phyloP scores from a whole-genome alignment of 495 filamentous ascomycete species.

The Jackrogersella minutella region DNA sequence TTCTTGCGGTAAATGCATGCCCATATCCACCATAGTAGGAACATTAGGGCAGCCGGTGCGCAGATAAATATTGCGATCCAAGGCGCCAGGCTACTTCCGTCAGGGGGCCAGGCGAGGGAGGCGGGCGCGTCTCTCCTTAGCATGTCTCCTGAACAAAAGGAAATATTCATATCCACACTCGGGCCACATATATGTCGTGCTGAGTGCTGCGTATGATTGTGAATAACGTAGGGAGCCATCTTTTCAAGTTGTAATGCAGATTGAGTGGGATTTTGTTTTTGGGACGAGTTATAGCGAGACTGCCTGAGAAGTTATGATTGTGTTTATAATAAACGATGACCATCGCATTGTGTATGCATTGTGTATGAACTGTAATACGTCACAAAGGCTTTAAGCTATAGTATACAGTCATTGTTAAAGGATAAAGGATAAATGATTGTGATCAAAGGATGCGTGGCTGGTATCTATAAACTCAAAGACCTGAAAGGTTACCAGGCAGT shows the following conservation, averaged over 20 bases:
- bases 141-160: not conserved
- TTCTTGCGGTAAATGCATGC: not conserved
- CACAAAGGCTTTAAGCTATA: not conserved
- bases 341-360: too few relatives aligned
- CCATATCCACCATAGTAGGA: conserved; percentile 19
- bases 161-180: not conserved
- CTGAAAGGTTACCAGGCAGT: too few relatives aligned
- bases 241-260: not conserved
- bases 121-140: not conserved
- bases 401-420: not conserved
- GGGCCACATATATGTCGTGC: not conserved
- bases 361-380: not conserved
- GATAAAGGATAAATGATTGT: too few relatives aligned
- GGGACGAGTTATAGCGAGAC: too few relatives aligned
- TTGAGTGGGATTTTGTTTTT: not conserved
- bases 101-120: conserved; percentile 28
- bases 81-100: conserved; percentile 14
- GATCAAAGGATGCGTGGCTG: too few relatives aligned
- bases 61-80: conserved; percentile 30
- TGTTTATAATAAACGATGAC: too few relatives aligned
- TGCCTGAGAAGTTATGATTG: too few relatives aligned
- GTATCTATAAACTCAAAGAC: too few relatives aligned
- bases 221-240: not conserved
- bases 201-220: not conserved
- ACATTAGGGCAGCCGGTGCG: not conserved